Conservation (phyloP, 176 grass and related monocot genomes). For the Calamus simplicifolius region DNA sequence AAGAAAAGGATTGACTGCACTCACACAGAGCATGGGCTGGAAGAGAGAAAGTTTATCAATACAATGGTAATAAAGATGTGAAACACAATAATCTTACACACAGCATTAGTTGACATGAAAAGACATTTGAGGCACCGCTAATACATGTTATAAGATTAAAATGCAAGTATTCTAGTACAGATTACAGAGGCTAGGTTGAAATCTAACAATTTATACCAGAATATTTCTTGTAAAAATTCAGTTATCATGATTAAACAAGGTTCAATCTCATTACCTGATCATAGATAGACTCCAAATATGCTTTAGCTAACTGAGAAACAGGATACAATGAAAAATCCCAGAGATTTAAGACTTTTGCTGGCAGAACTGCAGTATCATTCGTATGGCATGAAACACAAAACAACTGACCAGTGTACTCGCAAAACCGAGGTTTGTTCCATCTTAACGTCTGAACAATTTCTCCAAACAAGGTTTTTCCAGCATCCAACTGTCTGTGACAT, state of each 20-base stretch:
- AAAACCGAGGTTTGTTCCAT: conserved; percentile 75
- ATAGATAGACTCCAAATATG: conserved; percentile 92
- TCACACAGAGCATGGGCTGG: conserved; percentile 97
- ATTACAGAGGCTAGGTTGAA: too few species aligned
- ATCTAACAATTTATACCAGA: too few species aligned
- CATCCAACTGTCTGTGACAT: conserved; percentile 65
- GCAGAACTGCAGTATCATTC: conserved; percentile 83
- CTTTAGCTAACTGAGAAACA: conserved; percentile 93
- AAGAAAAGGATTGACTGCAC: conserved; percentile 93
- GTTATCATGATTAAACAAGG: too few species aligned
- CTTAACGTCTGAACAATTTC: conserved; percentile 74
- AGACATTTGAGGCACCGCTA: too few species aligned
- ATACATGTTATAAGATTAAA: too few species aligned
- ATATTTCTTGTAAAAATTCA: too few species aligned
- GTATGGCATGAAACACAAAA: conserved; percentile 87
- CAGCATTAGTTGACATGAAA: too few species aligned
- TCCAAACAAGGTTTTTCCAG: conserved; percentile 63
- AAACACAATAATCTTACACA: too few species aligned
- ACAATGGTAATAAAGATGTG: too few species aligned
- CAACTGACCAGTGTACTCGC: conserved; percentile 85
- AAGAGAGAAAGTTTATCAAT: conserved; percentile 26
- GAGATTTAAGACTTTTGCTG: conserved; percentile 67
- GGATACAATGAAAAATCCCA: conserved; percentile 91
- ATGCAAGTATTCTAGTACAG: too few species aligned
- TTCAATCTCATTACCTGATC: conserved; percentile 47